phyloP scores from a whole-genome alignment of 192 early-diverging fungal species.

The Rhizophagus sp. region DNA sequence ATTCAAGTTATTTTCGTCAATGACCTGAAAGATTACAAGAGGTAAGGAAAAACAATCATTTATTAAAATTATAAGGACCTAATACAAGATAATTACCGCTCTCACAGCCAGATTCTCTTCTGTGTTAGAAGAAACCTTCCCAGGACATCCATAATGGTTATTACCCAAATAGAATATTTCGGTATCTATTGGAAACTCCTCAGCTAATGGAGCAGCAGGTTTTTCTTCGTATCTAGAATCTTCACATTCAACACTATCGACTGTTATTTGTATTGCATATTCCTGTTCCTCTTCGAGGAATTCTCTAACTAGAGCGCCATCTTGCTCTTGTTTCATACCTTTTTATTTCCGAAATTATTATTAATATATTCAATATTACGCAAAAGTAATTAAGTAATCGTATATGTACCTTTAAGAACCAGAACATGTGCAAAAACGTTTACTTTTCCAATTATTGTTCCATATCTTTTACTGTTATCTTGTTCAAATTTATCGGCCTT shows the following conservation, averaged over 20 bases:
- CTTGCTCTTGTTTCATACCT: slow-evolving; percentile 54
- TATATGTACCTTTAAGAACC: slow-evolving; percentile 56
- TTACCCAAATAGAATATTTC: slow-evolving; percentile 82
- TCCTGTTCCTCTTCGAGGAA: slow-evolving; percentile 50
- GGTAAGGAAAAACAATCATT: background rate
- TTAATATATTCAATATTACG: background rate
- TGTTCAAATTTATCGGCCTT: slow-evolving; percentile 59
- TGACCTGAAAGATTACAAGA: background rate
- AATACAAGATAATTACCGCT: slow-evolving; percentile 31
- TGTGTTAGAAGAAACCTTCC: slow-evolving; percentile 63
- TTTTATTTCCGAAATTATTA: background rate
- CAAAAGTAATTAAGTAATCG: background rate
- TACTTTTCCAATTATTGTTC: slow-evolving; percentile 66
- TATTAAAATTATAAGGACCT: background rate
- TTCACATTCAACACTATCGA: slow-evolving; percentile 54
- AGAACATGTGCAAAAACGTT: slow-evolving; percentile 59
- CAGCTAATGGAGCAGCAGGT: slow-evolving; percentile 61
- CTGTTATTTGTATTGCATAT: slow-evolving; percentile 65
- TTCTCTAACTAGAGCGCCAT: slow-evolving; percentile 76
- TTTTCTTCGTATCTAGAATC: slow-evolving; percentile 77
- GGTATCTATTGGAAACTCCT: slow-evolving; percentile 71
- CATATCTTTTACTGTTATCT: slow-evolving; percentile 70
- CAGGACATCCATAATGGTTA: slow-evolving; percentile 71
- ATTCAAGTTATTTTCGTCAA: slow-evolving; percentile 11
- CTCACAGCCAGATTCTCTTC: slow-evolving; percentile 46